A percentile compares a stretch with the other conserved stretches of the same genome.
Evolutionary conservation across 768 basidiomycete species (phyloP).

Genomic region (Podaxis mareebaensis): DNA sequence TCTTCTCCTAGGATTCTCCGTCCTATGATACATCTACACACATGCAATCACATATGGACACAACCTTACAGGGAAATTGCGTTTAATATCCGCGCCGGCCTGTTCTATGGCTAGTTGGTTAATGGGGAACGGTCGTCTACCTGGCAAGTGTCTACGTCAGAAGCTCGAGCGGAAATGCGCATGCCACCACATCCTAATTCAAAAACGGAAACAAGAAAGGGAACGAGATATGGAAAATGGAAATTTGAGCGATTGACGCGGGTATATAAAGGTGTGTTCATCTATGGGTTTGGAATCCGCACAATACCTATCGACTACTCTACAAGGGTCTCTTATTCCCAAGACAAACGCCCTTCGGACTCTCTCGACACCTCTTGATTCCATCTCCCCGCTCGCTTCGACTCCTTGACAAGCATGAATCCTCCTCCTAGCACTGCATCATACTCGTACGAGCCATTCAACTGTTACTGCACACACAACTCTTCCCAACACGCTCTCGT

Average conservation of each 20-base stretch:
- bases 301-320: not conserved
- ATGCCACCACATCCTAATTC: not conserved
- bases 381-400: not conserved
- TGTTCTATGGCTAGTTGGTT: constrained; percentile 13
- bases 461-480: constrained; percentile 22
- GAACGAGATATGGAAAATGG: not conserved
- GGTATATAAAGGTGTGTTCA: constrained; percentile 5
- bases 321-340: not conserved
- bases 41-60: constrained; percentile 10
- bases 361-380: not conserved
- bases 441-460: constrained; percentile 20
- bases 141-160: constrained; percentile 15
- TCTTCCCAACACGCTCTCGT: constrained; percentile 22
- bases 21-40: constrained; percentile 11
- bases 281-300: not conserved
- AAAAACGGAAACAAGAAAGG: constrained; percentile 5
- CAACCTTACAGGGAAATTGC: constrained; percentile 9
- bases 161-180: constrained; percentile 1
- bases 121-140: constrained; percentile 11
- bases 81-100: constrained; percentile 15
- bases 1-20: constrained; percentile 12
- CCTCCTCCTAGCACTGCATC: not conserved
- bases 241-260: not conserved
- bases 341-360: not conserved
- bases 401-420: constrained; percentile 4